These are phyloP conservation scores for Vitis hybrid DNA, from an alignment of 177 flowering plant genomes.

Conservation along the genomic window DNA sequence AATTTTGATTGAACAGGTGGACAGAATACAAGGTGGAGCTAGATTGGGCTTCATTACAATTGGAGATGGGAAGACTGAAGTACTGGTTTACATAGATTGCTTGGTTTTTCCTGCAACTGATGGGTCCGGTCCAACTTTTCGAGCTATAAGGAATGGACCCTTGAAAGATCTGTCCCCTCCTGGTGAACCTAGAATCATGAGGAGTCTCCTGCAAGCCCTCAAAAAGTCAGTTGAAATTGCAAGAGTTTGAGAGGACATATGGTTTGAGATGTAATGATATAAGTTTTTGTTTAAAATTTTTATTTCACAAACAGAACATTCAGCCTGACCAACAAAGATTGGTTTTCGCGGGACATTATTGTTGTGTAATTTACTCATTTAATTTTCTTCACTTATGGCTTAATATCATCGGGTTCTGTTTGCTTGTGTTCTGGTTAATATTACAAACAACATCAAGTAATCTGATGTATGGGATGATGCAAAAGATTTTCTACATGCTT, in stretches of 20 bases:
- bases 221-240: constrained; percentile 70
- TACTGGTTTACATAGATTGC: constrained; percentile 73
- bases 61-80: constrained; percentile 66
- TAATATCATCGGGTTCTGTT: too few species aligned
- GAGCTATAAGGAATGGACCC: constrained; percentile 69
- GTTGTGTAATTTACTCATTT: background rate
- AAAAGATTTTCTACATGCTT: background rate
- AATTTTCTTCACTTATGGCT: too few species aligned
- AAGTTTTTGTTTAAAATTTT: background rate
- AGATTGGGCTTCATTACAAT: constrained; percentile 67
- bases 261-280: constrained; percentile 3
- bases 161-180: constrained; percentile 58
- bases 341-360: background rate
- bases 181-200: constrained; percentile 85
- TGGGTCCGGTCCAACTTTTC: constrained; percentile 53
- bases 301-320: background rate
- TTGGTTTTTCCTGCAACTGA: constrained; percentile 53
- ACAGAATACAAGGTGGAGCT: constrained; percentile 71
- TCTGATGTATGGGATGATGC: background rate
- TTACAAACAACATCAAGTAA: background rate
- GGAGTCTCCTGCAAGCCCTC: constrained; percentile 66
- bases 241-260: constrained; percentile 28
- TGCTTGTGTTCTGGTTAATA: too few species aligned
- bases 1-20: constrained; percentile 46
- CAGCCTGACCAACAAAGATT: background rate